Evolutionary conservation across 2,329 filamentous ascomycete species (phyloP), one percentile per base, ranked within the genome.

Genomic region (Fusarium equiseti): DNA sequence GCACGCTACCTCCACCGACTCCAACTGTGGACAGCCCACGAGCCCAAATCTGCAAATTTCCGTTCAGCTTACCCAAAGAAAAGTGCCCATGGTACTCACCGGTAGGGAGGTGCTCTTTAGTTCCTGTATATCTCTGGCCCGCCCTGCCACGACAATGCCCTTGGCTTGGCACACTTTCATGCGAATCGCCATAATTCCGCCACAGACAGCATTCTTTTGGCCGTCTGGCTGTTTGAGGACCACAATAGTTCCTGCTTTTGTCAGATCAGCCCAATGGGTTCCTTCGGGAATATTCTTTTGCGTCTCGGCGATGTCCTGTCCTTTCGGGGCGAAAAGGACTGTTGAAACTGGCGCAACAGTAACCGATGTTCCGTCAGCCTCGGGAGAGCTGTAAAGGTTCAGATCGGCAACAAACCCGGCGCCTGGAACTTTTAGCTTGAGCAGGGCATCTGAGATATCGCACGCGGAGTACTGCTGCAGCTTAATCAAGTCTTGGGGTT

Each of bases 131-230:
- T 94, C 92, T 66, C 92, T 84, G 8, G 91, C 87, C 42, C 91
- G 82, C 2, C 92, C 92, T 71, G 89, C 86, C 10, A 93, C 89
- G n/a, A 94, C 81, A 13, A 91, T 85, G 5, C 85, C 91, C 70
- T 83, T 83, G 20, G 87, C 87, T 16, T 87, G 87, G 13, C 90
- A 83, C 16, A 85, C 77, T 73, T 89, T 88, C 86, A 94, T 91
- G 22, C 92, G 84, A 31, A 87, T 82, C 8, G 90, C 92, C 87
- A 94, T 92, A 70, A 94, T 92, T 20, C 92, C 92, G n/a, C 92
- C 92, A 8, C 92, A 85, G 10, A 92, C 86, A 8, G 92, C 92
- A 79, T 92, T 93, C 54, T 84, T 85, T 77, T 93, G 91, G 1
- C 83, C 85, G 1, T 82, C 75, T 0, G 91, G 90, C 74, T 94